Percentiles rank a stretch among this genome's conserved stretches.
These are phyloP conservation scores for Xylaria grammica DNA, from an alignment of 495 filamentous ascomycete species.

Conservation along the genomic window DNA sequence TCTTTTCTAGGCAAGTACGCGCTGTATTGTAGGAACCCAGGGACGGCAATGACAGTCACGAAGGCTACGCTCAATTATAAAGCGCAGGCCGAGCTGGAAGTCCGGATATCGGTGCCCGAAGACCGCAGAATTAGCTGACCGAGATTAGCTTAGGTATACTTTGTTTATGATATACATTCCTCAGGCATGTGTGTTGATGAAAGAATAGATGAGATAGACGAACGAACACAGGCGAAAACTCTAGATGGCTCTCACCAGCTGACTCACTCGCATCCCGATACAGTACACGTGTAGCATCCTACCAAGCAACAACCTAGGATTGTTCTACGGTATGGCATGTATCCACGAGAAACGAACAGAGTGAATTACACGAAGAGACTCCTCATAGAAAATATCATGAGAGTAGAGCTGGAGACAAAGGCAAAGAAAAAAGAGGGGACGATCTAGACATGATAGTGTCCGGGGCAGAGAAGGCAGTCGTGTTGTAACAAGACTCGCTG, in stretches of 20 bases:
- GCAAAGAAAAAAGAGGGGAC: not conserved
- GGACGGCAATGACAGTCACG: not conserved
- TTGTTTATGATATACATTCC: not conserved
- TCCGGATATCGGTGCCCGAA: slow-evolving; percentile 8
- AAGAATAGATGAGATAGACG: not conserved
- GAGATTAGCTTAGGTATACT: not conserved
- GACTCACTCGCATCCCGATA: not conserved
- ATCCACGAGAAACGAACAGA: not conserved
- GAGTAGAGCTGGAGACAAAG: not conserved
- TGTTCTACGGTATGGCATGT: not conserved
- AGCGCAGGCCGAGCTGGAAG: not conserved
- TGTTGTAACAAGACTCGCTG: too few species aligned
- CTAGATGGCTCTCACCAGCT: not conserved
- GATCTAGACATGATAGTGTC: not conserved
- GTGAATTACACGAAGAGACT: not conserved
- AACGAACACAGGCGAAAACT: not conserved
- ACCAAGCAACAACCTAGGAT: not conserved
- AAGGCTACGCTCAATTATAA: not conserved
- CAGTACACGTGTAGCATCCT: slow-evolving; percentile 6
- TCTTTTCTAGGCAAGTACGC: not conserved
- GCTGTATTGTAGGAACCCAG: not conserved
- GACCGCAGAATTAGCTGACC: slow-evolving; percentile 15
- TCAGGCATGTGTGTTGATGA: not conserved
- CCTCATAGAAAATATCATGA: not conserved
- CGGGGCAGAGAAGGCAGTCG: not conserved